Percentiles rank a stretch among this genome's conserved stretches.
Conservation (phyloP, 345 rosid species). For the Hibiscus mutabilis region DNA sequence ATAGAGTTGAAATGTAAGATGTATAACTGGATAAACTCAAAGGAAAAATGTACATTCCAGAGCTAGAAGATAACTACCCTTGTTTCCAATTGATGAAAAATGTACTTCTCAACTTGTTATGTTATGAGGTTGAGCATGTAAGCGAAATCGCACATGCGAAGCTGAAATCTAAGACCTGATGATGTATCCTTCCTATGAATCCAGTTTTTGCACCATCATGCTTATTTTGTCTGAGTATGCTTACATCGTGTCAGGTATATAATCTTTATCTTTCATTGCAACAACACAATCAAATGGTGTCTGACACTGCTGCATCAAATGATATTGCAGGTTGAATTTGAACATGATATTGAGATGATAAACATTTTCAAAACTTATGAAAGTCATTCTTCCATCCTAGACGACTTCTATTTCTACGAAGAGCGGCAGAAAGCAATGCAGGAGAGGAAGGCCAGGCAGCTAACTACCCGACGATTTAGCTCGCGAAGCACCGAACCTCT, state of each 20-base stretch:
- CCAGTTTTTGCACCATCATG: neutral
- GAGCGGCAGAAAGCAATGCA: constrained; percentile 65
- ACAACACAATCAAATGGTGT: neutral
- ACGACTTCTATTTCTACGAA: constrained; percentile 75
- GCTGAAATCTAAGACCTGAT: constrained; percentile 2
- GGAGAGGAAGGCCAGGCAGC: constrained; percentile 57
- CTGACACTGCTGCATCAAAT: neutral
- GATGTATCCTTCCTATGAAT: neutral
- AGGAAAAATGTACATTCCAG: too few species aligned
- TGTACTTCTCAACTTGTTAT: too few species aligned
- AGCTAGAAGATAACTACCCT: too few species aligned
- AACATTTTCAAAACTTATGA: constrained; percentile 46
- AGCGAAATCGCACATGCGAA: neutral
- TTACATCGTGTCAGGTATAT: neutral
- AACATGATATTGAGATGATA: constrained; percentile 64
- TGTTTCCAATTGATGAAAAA: too few species aligned
- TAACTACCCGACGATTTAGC: constrained; percentile 19
- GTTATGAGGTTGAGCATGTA: neutral
- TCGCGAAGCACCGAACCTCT: constrained; percentile 13
- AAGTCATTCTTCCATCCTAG: constrained; percentile 54
- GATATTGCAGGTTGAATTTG: constrained; percentile 50
- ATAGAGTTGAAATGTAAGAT: neutral
- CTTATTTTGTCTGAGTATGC: neutral
- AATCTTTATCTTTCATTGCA: neutral
- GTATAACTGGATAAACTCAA: too few species aligned